Percentiles rank a stretch among this genome's conserved stretches.
These are phyloP conservation scores for Coemansia brasiliensis DNA, from an alignment of 192 early-diverging fungal species.

Conservation along the genomic window DNA sequence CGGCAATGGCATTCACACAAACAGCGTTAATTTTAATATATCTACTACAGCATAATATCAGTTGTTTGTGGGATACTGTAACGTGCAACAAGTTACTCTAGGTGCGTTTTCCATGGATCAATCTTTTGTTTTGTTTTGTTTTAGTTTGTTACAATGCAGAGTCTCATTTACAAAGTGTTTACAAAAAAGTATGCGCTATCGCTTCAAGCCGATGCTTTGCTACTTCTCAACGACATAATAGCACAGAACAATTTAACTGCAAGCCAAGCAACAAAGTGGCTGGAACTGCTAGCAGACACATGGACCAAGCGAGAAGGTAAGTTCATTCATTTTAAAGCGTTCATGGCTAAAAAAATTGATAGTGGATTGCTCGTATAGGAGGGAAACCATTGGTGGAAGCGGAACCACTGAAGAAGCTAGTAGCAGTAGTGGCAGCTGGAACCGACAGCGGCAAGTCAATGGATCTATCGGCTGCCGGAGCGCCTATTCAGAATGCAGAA, in stretches of 20 bases:
- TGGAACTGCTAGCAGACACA: slow-evolving; percentile 69
- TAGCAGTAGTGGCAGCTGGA: slow-evolving; percentile 29
- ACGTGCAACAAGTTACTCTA: too few species aligned
- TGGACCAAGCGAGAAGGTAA: slow-evolving; percentile 75
- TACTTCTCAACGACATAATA: slow-evolving; percentile 62
- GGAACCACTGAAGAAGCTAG: slow-evolving; percentile 34
- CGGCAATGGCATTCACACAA: background rate
- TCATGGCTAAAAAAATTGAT: too few species aligned
- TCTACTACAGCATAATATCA: too few species aligned
- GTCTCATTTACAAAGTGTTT: slow-evolving; percentile 69
- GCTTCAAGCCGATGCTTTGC: slow-evolving; percentile 70
- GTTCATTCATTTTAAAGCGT: background rate
- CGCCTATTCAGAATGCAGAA: background rate
- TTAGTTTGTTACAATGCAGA: slow-evolving; percentile 27
- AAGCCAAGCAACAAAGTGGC: slow-evolving; percentile 56
- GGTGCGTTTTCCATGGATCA: too few species aligned
- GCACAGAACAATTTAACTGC: slow-evolving; percentile 51
- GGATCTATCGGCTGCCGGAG: slow-evolving; percentile 2
- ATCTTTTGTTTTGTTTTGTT: background rate
- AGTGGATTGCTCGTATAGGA: slow-evolving; percentile 6
- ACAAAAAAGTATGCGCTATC: slow-evolving; percentile 79
- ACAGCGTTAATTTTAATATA: too few species aligned
- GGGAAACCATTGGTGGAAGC: slow-evolving; percentile 46
- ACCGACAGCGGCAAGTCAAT: slow-evolving; percentile 14
- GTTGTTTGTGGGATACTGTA: too few species aligned